Evolutionary conservation across 2,329 filamentous ascomycete genomes (phyloP).

Genomic region (Sphaerulina vaccinii): DNA sequence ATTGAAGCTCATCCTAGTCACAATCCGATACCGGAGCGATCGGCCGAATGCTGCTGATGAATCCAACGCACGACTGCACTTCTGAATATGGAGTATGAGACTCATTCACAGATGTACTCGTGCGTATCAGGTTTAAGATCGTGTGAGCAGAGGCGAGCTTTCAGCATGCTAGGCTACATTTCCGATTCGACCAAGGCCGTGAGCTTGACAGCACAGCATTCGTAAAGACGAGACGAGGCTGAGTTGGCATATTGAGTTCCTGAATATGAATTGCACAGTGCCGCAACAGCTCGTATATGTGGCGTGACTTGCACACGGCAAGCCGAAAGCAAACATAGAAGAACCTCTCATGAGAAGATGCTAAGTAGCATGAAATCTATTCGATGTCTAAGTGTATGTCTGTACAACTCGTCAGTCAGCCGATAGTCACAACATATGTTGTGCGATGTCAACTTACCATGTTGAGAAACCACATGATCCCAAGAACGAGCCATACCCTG

Average conservation of each 20-base stretch:
- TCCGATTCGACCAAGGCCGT: too few species aligned
- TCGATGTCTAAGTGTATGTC: slow-evolving; percentile 8
- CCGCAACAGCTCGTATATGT: too few species aligned
- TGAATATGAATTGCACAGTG: too few species aligned
- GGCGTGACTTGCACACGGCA: too few species aligned
- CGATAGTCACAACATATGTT: background rate
- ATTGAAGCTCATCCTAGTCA: slow-evolving; percentile 8
- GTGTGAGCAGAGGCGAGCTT: too few species aligned
- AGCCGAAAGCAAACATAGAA: too few species aligned
- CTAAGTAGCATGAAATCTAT: background rate
- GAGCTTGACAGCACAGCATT: too few species aligned
- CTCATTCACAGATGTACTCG: background rate
- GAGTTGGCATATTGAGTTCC: too few species aligned
- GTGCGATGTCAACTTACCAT: slow-evolving; percentile 19
- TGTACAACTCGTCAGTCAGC: background rate
- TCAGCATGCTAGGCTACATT: too few species aligned
- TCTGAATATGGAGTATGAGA: background rate
- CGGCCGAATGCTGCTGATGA: slow-evolving; percentile 3
- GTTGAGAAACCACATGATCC: slow-evolving; percentile 22
- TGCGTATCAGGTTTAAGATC: background rate
- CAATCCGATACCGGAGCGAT: slow-evolving; percentile 17
- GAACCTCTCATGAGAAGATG: background rate
- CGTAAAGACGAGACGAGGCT: too few species aligned
- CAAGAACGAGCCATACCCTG: slow-evolving; percentile 19
- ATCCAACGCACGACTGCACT: too few species aligned